phyloP scores from a whole-genome alignment of 108 stramenopile species.

The Chaetoceros muelleri region DNA sequence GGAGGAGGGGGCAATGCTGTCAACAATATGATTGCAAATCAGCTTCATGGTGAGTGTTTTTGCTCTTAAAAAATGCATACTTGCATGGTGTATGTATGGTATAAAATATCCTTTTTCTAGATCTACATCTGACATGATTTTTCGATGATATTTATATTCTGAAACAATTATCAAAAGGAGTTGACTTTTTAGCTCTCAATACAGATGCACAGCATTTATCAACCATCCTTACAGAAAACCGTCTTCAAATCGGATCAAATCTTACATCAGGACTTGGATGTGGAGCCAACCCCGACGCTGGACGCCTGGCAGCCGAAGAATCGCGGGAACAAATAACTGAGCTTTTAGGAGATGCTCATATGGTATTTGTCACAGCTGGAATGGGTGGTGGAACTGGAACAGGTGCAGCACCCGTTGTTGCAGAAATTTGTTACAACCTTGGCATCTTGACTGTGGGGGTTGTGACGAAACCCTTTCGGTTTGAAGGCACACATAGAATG shows the following conservation, averaged over 20 bases:
- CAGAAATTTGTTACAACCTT: slow-evolving; percentile 60
- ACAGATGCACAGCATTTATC: slow-evolving; percentile 73
- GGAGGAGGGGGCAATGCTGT: slow-evolving; percentile 54
- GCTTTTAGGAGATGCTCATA: slow-evolving; percentile 49
- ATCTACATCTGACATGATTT: not conserved
- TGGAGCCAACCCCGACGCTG: slow-evolving; percentile 69
- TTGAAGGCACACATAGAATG: slow-evolving; percentile 64
- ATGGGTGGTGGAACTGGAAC: slow-evolving; percentile 82
- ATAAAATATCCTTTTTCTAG: not conserved
- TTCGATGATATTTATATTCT: not conserved
- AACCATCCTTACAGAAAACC: slow-evolving; percentile 15
- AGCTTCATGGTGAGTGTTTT: slow-evolving; percentile 16
- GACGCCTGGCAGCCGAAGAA: slow-evolving; percentile 69
- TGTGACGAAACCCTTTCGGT: slow-evolving; percentile 79
- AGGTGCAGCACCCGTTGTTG: slow-evolving; percentile 73
- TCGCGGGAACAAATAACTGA: slow-evolving; percentile 32
- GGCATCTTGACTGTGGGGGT: slow-evolving; percentile 76
- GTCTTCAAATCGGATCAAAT: slow-evolving; percentile 48
- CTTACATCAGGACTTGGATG: slow-evolving; percentile 71
- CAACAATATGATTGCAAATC: slow-evolving; percentile 53
- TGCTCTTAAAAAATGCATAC: too few relatives aligned
- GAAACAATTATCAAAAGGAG: slow-evolving; percentile 17
- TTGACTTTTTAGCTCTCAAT: slow-evolving; percentile 75
- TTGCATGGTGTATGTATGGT: too few relatives aligned
- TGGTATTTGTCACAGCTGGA: slow-evolving; percentile 74